Evolutionary conservation across 306 rosid genomes (phyloP).

Genomic region (Rosa lucieae): DNA sequence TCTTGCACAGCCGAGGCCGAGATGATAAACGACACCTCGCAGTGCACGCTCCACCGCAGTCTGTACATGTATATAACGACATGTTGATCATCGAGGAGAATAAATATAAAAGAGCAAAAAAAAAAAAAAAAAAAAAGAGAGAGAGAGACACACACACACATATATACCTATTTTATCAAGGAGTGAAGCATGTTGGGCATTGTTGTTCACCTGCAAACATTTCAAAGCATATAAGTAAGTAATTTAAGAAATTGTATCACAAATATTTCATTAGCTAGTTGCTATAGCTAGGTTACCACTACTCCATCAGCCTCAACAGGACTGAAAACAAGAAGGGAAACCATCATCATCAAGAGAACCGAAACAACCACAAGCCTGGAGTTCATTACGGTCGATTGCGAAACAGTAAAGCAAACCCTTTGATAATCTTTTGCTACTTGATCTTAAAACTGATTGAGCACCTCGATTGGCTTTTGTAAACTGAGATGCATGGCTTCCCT

Average conservation of each 20-base stretch:
- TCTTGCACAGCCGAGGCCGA: conserved; percentile 39
- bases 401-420: background rate
- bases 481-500: conserved; percentile 25
- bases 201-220: conserved; percentile 2
- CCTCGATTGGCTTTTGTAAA: conserved; percentile 7
- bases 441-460: conserved; percentile 29
- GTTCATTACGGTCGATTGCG: background rate
- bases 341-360: conserved; percentile 26
- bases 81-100: background rate
- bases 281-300: background rate
- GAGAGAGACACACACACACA: background rate
- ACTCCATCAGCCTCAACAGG: conserved; percentile 29
- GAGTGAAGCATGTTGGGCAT: background rate
- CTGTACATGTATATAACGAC: conserved; percentile 10
- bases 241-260: background rate
- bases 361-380: conserved; percentile 44
- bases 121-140: background rate
- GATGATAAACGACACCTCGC: conserved; percentile 40
- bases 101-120: background rate
- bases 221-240: background rate
- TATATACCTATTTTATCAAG: conserved; percentile 12
- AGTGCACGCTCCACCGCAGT: conserved; percentile 40
- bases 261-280: background rate
- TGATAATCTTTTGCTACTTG: background rate
- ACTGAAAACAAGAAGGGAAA: conserved; percentile 29